These are phyloP conservation scores for Botryosphaeria agaves DNA, from an alignment of 2,329 filamentous ascomycete species.

Conservation along the genomic window DNA sequence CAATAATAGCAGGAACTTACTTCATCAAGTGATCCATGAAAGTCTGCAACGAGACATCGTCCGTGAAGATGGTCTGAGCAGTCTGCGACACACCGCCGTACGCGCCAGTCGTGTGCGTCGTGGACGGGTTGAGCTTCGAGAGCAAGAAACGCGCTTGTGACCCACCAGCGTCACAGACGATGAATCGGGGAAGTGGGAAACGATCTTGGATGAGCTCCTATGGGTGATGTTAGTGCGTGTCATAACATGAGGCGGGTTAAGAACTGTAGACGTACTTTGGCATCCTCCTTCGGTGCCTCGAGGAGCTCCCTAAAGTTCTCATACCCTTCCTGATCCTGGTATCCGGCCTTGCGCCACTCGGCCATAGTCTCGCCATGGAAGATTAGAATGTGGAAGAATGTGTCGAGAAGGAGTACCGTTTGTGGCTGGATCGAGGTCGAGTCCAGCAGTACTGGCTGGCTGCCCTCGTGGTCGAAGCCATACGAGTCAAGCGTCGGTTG, in stretches of 20 bases:
- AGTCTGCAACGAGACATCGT: conserved; percentile 92
- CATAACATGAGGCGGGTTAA: background rate
- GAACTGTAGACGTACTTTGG: conserved; percentile 45
- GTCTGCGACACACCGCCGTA: conserved; percentile 82
- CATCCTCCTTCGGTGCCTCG: conserved; percentile 91
- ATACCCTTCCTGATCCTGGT: conserved; percentile 95
- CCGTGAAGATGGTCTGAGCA: conserved; percentile 96
- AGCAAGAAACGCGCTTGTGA: conserved; percentile 94
- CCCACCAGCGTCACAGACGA: conserved; percentile 95
- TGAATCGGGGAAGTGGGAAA: conserved; percentile 95
- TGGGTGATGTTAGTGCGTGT: conserved; percentile 3
- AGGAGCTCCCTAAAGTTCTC: conserved; percentile 84
- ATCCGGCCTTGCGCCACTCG: conserved; percentile 94
- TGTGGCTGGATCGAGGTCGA: conserved; percentile 91
- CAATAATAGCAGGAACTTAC: too few relatives aligned
- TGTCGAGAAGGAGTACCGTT: conserved; percentile 86
- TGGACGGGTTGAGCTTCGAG: conserved; percentile 93
- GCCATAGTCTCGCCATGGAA: conserved; percentile 98
- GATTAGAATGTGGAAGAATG: conserved; percentile 98
- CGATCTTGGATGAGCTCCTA: conserved; percentile 93
- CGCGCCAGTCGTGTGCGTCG: conserved; percentile 72
- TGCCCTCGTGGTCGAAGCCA: conserved; percentile 87
- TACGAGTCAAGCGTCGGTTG: conserved; percentile 96
- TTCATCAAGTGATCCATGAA: conserved; percentile 99
- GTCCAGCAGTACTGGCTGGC: conserved; percentile 84